Evolutionary conservation across 2,329 filamentous ascomycete species (phyloP), one percentile per base, ranked within the genome.

Genomic region (Dryadomyces quercivorus): DNA sequence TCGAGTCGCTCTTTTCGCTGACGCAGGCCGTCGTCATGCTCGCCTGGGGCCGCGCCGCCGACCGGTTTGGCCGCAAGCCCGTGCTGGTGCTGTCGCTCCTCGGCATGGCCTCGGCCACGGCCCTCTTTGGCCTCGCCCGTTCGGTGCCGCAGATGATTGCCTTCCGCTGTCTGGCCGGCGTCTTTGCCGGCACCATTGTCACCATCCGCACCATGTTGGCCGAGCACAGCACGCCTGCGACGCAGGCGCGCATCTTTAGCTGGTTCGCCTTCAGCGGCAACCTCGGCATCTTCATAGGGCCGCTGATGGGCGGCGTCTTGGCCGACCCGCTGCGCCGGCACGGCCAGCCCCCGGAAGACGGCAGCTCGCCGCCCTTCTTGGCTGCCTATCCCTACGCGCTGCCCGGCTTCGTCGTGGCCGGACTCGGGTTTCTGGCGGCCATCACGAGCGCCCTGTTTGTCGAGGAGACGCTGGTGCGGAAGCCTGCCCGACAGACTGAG

Each of bases 1-100:
- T 92, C 64, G 82, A 85, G 70, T 79, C 80, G 44, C 69, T 89
- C 34, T 92, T 91, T 69, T 86, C 82, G 2, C 69, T 85, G 6
- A 85, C 84, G 0, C 86, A 91, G 67, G 88, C 88, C 75, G 55
- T 79, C n/a, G 77, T 90, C 56, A 88, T 92, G 81, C 77, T 92
- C 26, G 70, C 75, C 58, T 92, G 88, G 84, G 86, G 86, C 51
- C 73, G 71, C 61, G 80, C 74, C 54, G 79, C 80, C 3, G 88
- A 93, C 66, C 75, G 77, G 8, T 31, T 58, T 6, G 61, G 61
- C 34, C 60, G 61, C 49, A 61, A 61, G 51, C 61, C 61, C 6
- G 58, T 61, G 34, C 56, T 93, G 12, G 75, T 90, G 2, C 71
- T 75, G 61, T 87, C 83, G 0, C 69, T 91, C 6, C 61, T 75